A percentile compares a stretch with the other conserved stretches of the same genome.
Evolutionary conservation across 768 basidiomycete genomes (phyloP).

Genomic region (Cubamyces sp.): DNA sequence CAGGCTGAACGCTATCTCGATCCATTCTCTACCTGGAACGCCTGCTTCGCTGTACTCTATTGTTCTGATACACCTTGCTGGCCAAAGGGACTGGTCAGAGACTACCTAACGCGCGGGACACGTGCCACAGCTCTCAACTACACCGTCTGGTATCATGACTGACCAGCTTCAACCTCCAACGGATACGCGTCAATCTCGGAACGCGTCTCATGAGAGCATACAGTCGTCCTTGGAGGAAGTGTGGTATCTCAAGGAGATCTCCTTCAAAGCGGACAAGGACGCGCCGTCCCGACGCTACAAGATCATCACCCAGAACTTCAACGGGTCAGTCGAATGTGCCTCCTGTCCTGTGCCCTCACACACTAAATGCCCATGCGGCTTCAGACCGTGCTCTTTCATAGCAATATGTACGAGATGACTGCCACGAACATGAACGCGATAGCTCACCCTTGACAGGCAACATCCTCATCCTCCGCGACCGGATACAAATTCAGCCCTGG

Average conservation of each 20-base stretch:
- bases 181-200: neutral
- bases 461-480: conserved; percentile 83
- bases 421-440: neutral
- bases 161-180: too few species aligned
- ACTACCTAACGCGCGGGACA: too few species aligned
- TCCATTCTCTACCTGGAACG: too few species aligned
- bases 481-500: conserved; percentile 72
- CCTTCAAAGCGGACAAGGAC: conserved; percentile 45
- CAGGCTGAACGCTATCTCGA: too few species aligned
- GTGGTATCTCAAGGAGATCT: conserved; percentile 77
- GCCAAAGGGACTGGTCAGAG: too few species aligned
- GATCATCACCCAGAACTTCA: conserved; percentile 83
- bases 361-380: neutral
- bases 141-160: too few species aligned
- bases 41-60: too few species aligned
- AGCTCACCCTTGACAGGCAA: conserved; percentile 59
- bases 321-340: conserved; percentile 57
- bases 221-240: conserved; percentile 48
- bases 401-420: conserved; percentile 69
- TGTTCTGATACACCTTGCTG: too few species aligned
- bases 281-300: conserved; percentile 43
- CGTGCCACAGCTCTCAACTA: too few species aligned
- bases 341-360: neutral
- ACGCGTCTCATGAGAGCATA: neutral
- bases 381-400: conserved; percentile 88